phyloP scores from a whole-genome alignment of 139 green algal genomes.

The Penium margaritaceum region DNA sequence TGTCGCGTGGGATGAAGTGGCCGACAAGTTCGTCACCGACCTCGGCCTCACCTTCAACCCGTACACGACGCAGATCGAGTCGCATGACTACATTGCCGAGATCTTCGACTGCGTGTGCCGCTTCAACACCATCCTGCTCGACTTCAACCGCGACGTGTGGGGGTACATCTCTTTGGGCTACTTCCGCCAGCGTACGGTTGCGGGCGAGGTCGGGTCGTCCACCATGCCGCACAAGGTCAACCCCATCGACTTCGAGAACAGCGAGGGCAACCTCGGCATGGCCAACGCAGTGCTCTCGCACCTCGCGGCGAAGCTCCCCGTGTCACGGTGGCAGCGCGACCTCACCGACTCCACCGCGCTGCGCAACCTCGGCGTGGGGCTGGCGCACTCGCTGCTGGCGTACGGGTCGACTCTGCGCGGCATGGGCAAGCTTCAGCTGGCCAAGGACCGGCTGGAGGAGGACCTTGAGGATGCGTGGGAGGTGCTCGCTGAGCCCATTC shows the following conservation, averaged over 20 bases:
- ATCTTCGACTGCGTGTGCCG: constrained; percentile 71
- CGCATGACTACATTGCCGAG: constrained; percentile 98
- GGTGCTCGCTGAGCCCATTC: constrained; percentile 92
- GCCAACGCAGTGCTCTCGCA: constrained; percentile 89
- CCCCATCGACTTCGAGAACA: constrained; percentile 99
- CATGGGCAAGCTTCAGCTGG: constrained; percentile 83
- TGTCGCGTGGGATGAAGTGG: constrained; percentile 80
- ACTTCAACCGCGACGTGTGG: constrained; percentile 96
- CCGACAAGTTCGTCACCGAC: constrained; percentile 71
- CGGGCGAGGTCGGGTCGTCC: constrained; percentile 69
- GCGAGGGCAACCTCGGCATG: constrained; percentile 92
- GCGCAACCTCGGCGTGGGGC: constrained; percentile 86
- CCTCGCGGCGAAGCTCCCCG: constrained; percentile 85
- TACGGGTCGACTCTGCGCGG: constrained; percentile 75
- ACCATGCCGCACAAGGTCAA: constrained; percentile 99
- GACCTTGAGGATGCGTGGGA: constrained; percentile 53
- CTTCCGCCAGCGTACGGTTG: constrained; percentile 73
- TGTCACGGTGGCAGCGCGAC: constrained; percentile 63
- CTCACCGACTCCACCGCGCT: constrained; percentile 96
- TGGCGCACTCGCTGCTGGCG: constrained; percentile 73
- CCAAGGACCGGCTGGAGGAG: constrained; percentile 25
- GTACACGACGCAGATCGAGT: constrained; percentile 91
- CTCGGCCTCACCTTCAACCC: constrained; percentile 72
- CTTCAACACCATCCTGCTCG: constrained; percentile 95
- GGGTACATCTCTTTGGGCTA: constrained; percentile 96